Percentiles rank a stretch among this genome's conserved stretches.
These are phyloP conservation scores for Blastomyces percursus DNA, from an alignment of 2,329 filamentous ascomycete species.

Conservation along the genomic window DNA sequence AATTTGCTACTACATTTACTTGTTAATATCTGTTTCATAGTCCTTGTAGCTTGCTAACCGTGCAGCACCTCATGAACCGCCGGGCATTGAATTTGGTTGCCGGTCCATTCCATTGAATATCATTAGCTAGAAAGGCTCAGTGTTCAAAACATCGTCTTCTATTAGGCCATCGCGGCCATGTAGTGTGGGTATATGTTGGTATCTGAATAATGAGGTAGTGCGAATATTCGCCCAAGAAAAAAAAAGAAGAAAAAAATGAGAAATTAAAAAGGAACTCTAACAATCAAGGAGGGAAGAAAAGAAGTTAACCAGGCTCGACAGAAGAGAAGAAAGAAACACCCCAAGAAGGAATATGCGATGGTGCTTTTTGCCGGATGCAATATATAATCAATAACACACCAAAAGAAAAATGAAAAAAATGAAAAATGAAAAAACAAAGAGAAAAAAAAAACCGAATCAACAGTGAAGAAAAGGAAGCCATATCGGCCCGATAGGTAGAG, in stretches of 20 bases:
- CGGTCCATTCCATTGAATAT: not conserved
- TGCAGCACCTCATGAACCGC: not conserved
- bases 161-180: not conserved
- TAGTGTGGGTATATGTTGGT: not conserved
- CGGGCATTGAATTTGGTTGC: not conserved
- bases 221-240: not conserved
- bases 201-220: not conserved
- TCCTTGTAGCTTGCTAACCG: not conserved
- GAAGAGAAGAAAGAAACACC: not conserved
- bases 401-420: no score
- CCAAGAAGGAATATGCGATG: not conserved
- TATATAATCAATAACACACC: not conserved
- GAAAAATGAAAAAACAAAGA: no score
- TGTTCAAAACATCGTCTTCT: not conserved
- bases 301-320: not conserved
- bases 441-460: not conserved
- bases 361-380: not conserved
- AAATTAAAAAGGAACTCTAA: not conserved
- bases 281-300: not conserved
- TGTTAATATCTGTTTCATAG: not conserved
- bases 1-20: not conserved
- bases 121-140: not conserved
- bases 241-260: not conserved
- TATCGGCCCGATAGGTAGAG: not conserved
- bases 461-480: not conserved